A percentile compares a stretch with the other conserved stretches of the same genome.
Conservation (phyloP, 179 eudicot species). For the Vitellaria paradoxa region DNA sequence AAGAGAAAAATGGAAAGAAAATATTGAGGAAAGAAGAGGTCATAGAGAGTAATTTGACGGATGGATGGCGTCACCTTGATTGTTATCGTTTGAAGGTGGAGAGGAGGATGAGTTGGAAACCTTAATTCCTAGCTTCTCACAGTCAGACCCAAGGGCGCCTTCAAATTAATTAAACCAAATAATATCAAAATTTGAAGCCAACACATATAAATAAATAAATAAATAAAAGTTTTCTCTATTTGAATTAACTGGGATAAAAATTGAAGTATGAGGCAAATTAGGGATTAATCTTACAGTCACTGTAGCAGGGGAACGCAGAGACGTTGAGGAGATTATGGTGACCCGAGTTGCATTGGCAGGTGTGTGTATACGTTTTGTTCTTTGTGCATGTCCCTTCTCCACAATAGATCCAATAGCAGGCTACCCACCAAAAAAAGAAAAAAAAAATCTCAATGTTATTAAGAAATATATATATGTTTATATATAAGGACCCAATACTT, state of each 20-base stretch:
- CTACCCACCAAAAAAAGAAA: conserved; percentile 21
- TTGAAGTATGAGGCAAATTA: neutral
- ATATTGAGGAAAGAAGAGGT: neutral
- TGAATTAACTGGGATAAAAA: neutral
- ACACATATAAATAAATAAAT: neutral
- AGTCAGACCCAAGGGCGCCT: conserved; percentile 76
- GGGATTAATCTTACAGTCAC: conserved; percentile 49
- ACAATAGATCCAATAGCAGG: conserved; percentile 77
- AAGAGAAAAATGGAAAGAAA: neutral
- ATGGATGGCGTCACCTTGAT: neutral
- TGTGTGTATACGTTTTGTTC: conserved; percentile 43
- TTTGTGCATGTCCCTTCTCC: conserved; percentile 69
- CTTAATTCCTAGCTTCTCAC: conserved; percentile 54
- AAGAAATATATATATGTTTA: neutral
- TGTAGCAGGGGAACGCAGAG: conserved; percentile 70
- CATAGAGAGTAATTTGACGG: neutral
- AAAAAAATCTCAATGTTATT: neutral
- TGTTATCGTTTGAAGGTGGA: conserved; percentile 2
- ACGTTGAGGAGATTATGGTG: conserved; percentile 53
- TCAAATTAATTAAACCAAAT: conserved; percentile 11
- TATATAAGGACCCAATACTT: too few species aligned
- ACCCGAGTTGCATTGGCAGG: conserved; percentile 60
- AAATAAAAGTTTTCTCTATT: too few species aligned
- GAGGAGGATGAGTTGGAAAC: conserved; percentile 31
- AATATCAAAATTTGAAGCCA: too few species aligned